Conservation (phyloP, 169 alveolate species). For the Cryptosporidium tyzzeri region DNA sequence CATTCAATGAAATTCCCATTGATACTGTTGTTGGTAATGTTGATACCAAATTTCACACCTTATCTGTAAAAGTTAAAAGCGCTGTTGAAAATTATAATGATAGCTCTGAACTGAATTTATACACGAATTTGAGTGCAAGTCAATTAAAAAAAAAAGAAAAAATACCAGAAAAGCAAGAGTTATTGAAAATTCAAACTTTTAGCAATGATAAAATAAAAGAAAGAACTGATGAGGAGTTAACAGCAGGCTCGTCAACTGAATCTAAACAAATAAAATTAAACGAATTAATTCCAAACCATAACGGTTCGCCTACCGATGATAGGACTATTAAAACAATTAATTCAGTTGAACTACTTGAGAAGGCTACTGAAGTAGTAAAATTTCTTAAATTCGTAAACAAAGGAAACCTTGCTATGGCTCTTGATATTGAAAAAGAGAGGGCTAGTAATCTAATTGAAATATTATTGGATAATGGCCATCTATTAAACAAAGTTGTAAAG, state of each 20-base stretch:
- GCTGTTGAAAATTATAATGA: constrained; percentile 70
- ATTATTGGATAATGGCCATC: constrained; percentile 39
- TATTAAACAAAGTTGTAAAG: constrained; percentile 3
- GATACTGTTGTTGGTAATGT: constrained; percentile 83
- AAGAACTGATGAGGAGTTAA: constrained; percentile 13
- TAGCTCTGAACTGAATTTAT: background rate
- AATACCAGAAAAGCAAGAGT: background rate
- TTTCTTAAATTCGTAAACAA: constrained; percentile 66
- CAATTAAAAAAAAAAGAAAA: constrained; percentile 4
- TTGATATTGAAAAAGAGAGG: constrained; percentile 65
- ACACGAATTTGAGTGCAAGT: background rate
- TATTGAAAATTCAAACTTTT: background rate
- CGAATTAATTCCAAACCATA: background rate
- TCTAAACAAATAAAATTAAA: background rate
- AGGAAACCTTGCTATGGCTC: constrained; percentile 73
- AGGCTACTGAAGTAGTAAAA: constrained; percentile 56
- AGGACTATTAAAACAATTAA: constrained; percentile 52
- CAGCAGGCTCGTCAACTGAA: constrained; percentile 26
- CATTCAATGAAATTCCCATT: constrained; percentile 77
- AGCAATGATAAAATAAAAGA: background rate
- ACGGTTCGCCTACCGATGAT: constrained; percentile 30
- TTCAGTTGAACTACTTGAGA: constrained; percentile 35
- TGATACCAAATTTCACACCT: constrained; percentile 79
- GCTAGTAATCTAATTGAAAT: constrained; percentile 52
- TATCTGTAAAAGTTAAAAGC: constrained; percentile 79